phyloP scores from a whole-genome alignment of 2,329 filamentous ascomycete species.

The Aureobasidium melanogenum region DNA sequence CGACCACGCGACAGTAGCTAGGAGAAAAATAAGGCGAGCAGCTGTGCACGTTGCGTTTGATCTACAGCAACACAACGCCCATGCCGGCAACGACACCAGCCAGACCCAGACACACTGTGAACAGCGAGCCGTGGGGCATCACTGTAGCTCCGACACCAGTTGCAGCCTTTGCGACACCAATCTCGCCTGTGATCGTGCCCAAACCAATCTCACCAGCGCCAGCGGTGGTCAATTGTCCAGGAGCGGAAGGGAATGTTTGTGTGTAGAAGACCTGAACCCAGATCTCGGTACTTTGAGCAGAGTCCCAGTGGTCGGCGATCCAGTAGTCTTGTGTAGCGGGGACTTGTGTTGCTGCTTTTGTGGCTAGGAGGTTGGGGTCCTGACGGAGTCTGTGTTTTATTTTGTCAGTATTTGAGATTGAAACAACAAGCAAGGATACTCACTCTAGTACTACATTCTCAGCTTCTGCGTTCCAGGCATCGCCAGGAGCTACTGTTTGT shows the following conservation, averaged over 20 bases:
- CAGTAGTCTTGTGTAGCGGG: background rate
- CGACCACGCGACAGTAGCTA: background rate
- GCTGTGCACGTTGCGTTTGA: background rate
- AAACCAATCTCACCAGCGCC: conserved; percentile 21
- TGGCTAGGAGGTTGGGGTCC: background rate
- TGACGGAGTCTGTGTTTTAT: background rate
- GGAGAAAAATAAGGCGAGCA: background rate
- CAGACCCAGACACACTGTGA: background rate
- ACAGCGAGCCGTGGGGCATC: conserved; percentile 1
- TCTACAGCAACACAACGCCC: conserved; percentile 1
- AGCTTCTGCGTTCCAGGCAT: background rate
- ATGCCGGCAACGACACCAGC: conserved; percentile 4
- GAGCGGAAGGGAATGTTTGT: conserved; percentile 23
- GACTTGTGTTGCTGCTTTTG: background rate
- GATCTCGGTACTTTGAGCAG: conserved; percentile 11
- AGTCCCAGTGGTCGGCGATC: conserved; percentile 10
- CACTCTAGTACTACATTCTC: background rate
- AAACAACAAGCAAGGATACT: background rate
- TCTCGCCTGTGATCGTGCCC: conserved; percentile 17
- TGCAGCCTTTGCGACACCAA: conserved; percentile 1
- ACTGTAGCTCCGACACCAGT: background rate
- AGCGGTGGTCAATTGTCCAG: conserved; percentile 21
- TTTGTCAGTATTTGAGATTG: background rate
- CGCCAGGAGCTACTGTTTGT: background rate
- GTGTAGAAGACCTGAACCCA: conserved; percentile 22